Percentiles rank a stretch among this genome's conserved stretches.
Conservation (phyloP, 495 filamentous ascomycete genomes). For the Aspergillus taichungensis region DNA sequence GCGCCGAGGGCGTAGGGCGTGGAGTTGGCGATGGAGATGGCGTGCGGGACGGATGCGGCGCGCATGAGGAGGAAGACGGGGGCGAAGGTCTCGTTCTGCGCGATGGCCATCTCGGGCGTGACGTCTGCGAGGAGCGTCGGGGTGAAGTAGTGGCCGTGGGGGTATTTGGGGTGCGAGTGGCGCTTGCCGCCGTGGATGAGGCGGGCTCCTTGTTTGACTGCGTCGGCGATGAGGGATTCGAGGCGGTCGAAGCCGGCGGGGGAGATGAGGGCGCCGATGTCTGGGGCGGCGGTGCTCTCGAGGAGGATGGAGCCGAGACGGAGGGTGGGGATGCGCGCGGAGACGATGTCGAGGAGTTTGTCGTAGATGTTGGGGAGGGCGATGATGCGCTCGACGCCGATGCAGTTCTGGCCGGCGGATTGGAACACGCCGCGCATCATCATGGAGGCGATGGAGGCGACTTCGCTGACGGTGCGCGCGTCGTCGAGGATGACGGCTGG, state of each 20-base stretch:
- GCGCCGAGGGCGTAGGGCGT: constrained; percentile 71
- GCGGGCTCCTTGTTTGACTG: constrained; percentile 65
- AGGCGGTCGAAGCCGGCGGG: constrained; percentile 57
- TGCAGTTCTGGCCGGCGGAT: constrained; percentile 95
- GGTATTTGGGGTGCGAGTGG: constrained; percentile 57
- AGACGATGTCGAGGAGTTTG: constrained; percentile 58
- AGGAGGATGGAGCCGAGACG: constrained; percentile 61
- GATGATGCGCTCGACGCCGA: constrained; percentile 91
- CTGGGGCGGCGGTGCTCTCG: constrained; percentile 33
- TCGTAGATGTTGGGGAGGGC: constrained; percentile 66
- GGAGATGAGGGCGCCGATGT: constrained; percentile 89
- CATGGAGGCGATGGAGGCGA: constrained; percentile 64
- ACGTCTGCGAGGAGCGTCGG: constrained; percentile 89
- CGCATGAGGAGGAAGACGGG: constrained; percentile 81
- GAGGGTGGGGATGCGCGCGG: constrained; percentile 59
- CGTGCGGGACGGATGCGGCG: constrained; percentile 48
- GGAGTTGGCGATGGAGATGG: constrained; percentile 66
- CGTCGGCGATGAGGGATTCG: constrained; percentile 64
- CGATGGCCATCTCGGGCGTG: constrained; percentile 67
- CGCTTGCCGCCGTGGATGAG: constrained; percentile 77
- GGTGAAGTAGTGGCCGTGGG: constrained; percentile 79
- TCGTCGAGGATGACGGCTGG: constrained; percentile 86
- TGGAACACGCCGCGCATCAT: constrained; percentile 91
- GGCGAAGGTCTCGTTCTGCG: constrained; percentile 84
- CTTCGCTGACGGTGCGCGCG: constrained; percentile 45